phyloP scores from a whole-genome alignment of 306 rosid species.

The Vachellia pachyceras region DNA sequence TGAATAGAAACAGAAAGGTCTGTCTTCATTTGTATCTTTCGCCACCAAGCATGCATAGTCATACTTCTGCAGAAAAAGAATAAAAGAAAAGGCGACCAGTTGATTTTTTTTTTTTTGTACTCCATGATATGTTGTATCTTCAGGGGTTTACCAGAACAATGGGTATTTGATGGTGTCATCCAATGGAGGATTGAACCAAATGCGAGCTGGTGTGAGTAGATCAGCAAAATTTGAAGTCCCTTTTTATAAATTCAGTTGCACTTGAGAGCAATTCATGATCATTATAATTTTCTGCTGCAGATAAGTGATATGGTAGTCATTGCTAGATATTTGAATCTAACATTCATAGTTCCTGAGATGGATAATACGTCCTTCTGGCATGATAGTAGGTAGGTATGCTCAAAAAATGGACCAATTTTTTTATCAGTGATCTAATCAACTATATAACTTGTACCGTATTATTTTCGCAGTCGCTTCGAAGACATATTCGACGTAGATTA shows the following conservation, averaged over 20 bases:
- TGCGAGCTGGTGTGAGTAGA: slow-evolving; percentile 62
- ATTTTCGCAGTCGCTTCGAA: slow-evolving; percentile 41
- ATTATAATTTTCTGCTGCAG: slow-evolving; percentile 39
- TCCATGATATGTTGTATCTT: neutral
- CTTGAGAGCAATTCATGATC: neutral
- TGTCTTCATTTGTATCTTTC: neutral
- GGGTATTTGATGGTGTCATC: slow-evolving; percentile 70
- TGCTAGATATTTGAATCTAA: slow-evolving; percentile 60
- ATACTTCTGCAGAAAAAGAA: neutral
- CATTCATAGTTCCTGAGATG: slow-evolving; percentile 61
- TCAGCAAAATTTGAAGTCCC: neutral
- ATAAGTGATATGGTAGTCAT: slow-evolving; percentile 70
- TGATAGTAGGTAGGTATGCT: slow-evolving; percentile 49
- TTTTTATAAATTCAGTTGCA: neutral
- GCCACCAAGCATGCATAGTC: neutral
- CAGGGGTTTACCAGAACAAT: slow-evolving; percentile 59
- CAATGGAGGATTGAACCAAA: slow-evolving; percentile 72
- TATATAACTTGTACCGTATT: neutral
- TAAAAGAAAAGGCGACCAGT: neutral
- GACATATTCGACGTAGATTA: slow-evolving; percentile 64
- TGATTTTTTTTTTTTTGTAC: neutral
- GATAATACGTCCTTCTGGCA: slow-evolving; percentile 65
- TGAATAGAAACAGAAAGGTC: too few species aligned
- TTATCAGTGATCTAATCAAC: neutral
- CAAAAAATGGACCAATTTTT: neutral